Conservation (phyloP, 176 grass and related monocot species). For the Ensete glaucum region DNA sequence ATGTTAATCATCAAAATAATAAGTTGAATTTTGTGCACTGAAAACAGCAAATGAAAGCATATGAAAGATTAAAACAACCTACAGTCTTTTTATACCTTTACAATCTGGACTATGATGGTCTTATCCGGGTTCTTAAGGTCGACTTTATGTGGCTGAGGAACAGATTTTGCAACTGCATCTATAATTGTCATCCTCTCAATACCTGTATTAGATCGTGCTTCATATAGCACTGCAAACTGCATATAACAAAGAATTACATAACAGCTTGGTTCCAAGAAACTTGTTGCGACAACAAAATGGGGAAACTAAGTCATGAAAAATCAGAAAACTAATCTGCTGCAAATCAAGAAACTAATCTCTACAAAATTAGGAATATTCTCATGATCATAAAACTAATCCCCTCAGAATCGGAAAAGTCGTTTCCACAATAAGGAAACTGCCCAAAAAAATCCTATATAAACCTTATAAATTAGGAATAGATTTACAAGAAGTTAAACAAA, state of each 20-base stretch:
- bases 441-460: too few relatives aligned
- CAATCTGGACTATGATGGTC: slow-evolving; percentile 80
- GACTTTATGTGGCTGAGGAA: slow-evolving; percentile 84
- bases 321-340: too few relatives aligned
- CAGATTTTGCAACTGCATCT: slow-evolving; percentile 82
- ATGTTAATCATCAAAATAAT: neutral
- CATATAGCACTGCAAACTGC: slow-evolving; percentile 90
- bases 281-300: neutral
- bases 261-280: neutral
- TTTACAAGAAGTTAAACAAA: too few relatives aligned
- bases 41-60: neutral
- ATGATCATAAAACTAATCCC: too few relatives aligned
- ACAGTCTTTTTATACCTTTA: slow-evolving; percentile 39
- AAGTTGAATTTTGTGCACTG: neutral
- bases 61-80: neutral
- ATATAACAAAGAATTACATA: slow-evolving; percentile 18
- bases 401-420: too few relatives aligned
- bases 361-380: too few relatives aligned
- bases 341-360: too few relatives aligned
- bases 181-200: slow-evolving; percentile 96
- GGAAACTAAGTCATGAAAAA: too few relatives aligned
- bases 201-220: slow-evolving; percentile 86
- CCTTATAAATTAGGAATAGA: too few relatives aligned
- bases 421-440: too few relatives aligned
- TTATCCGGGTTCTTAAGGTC: slow-evolving; percentile 82